A percentile compares a stretch with the other conserved stretches of the same genome.
phyloP scores from a whole-genome alignment of 192 early-diverging fungal genomes.

The Oehlia diaphana region DNA sequence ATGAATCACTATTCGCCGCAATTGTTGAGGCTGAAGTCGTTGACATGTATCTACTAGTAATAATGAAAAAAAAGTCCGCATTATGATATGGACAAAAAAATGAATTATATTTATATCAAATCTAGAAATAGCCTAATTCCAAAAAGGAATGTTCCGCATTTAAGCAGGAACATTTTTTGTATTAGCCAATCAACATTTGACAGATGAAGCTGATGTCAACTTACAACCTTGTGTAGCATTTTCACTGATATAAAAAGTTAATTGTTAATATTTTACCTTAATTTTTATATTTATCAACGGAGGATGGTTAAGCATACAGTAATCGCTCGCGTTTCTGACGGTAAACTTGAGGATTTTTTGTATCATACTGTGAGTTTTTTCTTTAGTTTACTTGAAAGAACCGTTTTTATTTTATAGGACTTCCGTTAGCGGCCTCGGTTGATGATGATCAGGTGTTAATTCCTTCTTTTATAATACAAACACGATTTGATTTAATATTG shows the following conservation, averaged over 20 bases:
- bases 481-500: neutral
- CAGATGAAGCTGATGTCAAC: neutral
- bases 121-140: neutral
- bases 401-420: constrained; percentile 38
- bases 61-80: no score
- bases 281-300: neutral
- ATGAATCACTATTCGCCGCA: neutral
- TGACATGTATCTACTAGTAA: neutral
- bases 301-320: constrained; percentile 91
- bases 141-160: no score
- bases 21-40: neutral
- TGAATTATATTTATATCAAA: neutral
- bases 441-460: constrained; percentile 84
- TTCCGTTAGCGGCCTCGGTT: constrained; percentile 93
- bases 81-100: neutral
- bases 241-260: no score
- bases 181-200: neutral
- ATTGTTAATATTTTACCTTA: neutral
- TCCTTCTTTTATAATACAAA: neutral
- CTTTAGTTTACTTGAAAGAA: neutral
- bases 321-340: constrained; percentile 92
- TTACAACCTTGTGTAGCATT: no score
- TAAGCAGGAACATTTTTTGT: no score
- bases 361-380: neutral
- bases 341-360: constrained; percentile 21